Conservation (phyloP, 108 stramenopile genomes). For the Nitzschia sp. region DNA sequence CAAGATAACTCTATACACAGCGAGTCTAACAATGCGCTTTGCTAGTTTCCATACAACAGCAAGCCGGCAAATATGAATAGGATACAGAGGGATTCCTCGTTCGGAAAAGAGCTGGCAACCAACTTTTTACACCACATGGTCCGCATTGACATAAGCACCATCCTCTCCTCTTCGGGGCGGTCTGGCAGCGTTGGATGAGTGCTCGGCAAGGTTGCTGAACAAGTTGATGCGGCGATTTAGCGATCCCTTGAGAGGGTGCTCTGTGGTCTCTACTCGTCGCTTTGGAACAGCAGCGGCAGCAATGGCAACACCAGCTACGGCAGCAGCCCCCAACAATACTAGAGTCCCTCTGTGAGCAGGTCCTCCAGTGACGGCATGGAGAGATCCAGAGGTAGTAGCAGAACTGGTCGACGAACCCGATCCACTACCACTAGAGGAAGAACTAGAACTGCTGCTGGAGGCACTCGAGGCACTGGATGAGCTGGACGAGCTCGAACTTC, state of each 20-base stretch:
- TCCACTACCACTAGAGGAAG: not conserved
- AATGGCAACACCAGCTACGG: slow-evolving; percentile 34
- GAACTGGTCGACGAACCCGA: not conserved
- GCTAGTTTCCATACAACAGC: not conserved
- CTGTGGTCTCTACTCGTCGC: slow-evolving; percentile 23
- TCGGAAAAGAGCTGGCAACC: not conserved
- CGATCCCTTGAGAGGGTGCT: slow-evolving; percentile 38
- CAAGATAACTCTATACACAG: slow-evolving; percentile 4
- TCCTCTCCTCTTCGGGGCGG: slow-evolving; percentile 43
- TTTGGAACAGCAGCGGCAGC: slow-evolving; percentile 30
- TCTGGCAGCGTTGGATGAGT: slow-evolving; percentile 18
- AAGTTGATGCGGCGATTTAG: slow-evolving; percentile 37
- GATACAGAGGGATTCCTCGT: not conserved
- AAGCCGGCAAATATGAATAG: not conserved
- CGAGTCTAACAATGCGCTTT: not conserved
- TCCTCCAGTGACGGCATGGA: not conserved
- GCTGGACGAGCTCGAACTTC: not conserved
- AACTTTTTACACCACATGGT: slow-evolving; percentile 2
- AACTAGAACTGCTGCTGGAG: slow-evolving; percentile 7
- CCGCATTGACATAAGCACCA: slow-evolving; percentile 40
- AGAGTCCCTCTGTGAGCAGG: slow-evolving; percentile 11
- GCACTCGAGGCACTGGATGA: slow-evolving; percentile 1
- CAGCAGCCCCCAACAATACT: slow-evolving; percentile 20
- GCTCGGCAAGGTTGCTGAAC: slow-evolving; percentile 35
- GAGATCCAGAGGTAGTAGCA: not conserved